These are phyloP conservation scores for Leucosporidium scottii DNA, from an alignment of 768 basidiomycete genomes.

Conservation along the genomic window DNA sequence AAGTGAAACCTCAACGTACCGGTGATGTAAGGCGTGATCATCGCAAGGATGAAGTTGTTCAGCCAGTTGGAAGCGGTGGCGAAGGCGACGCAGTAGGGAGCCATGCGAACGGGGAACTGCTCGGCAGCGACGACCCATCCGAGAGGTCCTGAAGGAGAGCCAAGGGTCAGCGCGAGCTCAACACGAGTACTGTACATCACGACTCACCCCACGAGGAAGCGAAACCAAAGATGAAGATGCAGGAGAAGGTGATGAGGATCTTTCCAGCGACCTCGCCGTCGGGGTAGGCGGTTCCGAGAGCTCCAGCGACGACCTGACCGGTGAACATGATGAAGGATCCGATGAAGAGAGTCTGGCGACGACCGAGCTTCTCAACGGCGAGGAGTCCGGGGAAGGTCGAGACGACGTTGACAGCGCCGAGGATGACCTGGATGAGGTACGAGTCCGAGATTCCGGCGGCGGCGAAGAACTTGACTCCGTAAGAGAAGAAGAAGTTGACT, in stretches of 20 bases:
- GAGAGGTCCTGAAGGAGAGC: background rate
- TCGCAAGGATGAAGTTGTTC: background rate
- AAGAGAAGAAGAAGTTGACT: constrained; percentile 20
- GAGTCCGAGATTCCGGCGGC: constrained; percentile 28
- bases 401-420: constrained; percentile 21
- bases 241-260: constrained; percentile 28
- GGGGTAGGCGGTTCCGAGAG: constrained; percentile 3
- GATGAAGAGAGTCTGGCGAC: constrained; percentile 24
- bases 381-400: constrained; percentile 27
- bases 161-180: background rate
- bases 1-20: too few species aligned
- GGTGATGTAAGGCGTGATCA: constrained; percentile 29
- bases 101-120: constrained; percentile 32
- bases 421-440: constrained; percentile 30
- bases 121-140: constrained; percentile 23
- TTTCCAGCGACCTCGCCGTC: constrained; percentile 25
- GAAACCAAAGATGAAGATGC: constrained; percentile 30
- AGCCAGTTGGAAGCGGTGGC: constrained; percentile 31
- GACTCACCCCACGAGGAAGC: constrained; percentile 51
- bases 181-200: background rate
- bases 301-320: constrained; percentile 18
- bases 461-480: constrained; percentile 31
- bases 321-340: constrained; percentile 14
- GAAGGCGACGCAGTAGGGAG: constrained; percentile 28
- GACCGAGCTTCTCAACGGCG: constrained; percentile 25